Evolutionary conservation across 495 filamentous ascomycete species (phyloP).

Genomic region (Talaromyces ruber): DNA sequence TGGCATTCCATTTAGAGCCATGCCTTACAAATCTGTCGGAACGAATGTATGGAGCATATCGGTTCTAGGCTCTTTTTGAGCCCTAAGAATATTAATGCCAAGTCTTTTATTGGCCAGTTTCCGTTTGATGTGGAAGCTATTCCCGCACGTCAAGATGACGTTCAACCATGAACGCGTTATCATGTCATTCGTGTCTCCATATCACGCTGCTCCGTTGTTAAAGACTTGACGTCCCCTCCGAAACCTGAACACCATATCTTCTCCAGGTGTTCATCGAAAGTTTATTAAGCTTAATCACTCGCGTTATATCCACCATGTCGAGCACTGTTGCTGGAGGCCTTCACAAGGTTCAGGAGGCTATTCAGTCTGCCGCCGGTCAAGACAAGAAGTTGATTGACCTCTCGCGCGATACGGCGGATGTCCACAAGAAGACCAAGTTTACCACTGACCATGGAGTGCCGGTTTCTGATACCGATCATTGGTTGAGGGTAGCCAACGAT

Average conservation of each 20-base stretch:
- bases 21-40: not conserved
- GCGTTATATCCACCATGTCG: constrained; percentile 11
- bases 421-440: constrained; percentile 35
- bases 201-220: not conserved
- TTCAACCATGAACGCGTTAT: not conserved
- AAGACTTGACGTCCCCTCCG: not conserved
- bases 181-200: not conserved
- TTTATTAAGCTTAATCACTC: not conserved
- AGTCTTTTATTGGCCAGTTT: not conserved
- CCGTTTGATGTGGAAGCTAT: not conserved
- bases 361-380: constrained; percentile 16
- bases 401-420: constrained; percentile 23
- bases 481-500: constrained; percentile 57
- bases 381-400: constrained; percentile 26
- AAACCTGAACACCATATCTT: not conserved
- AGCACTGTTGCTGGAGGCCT: constrained; percentile 17
- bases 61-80: not conserved
- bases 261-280: not conserved
- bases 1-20: not conserved
- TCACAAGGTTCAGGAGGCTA: constrained; percentile 22
- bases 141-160: constrained; percentile 1
- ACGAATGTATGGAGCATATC: not conserved
- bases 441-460: constrained; percentile 77
- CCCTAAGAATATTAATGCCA: not conserved
- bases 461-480: constrained; percentile 67